Evolutionary conservation across 2,329 filamentous ascomycete genomes (phyloP), one percentile per base, ranked within the genome.

Genomic region (Pezicula rhizophila): DNA sequence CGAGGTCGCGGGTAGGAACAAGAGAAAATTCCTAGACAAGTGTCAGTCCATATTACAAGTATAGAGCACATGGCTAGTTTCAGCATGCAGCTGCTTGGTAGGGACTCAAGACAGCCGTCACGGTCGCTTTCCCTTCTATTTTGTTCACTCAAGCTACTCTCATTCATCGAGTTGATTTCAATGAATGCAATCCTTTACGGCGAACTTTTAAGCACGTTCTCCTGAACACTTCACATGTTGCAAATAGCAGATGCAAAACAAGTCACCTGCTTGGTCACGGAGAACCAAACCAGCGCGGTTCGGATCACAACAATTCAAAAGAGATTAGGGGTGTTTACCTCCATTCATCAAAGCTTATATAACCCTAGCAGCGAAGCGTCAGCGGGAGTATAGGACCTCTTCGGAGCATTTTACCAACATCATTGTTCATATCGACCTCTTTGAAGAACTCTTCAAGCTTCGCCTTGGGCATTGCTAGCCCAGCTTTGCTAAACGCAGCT

Each of bases 301-400:
- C 8, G 28, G 28, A 31, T 31, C 28, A 31, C 28, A 31, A 31
- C 28, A 31, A 12, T 12, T 18, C n/a, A 38, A 17, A 28, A 50
- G 25, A 40, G 20, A 34, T 33, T 39, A 25, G 3, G 8, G 46
- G n/a, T 50, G 74, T 85, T 70, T 82, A 96, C 92, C 92, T 85
- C 93, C 93, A 97, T 77, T 99, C 93, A 57, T 89, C 84, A 69
- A 95, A 97, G 54, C 78, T 90, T 59, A 97, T 95, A 55, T 75
- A 73, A 2, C 63, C 64, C 60, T 73, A 82, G 23, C 10, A 26
- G 25, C 11, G 18, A 31, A 42, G 90, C 90, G 46, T 53, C 11
- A 53, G 43, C 26, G 38, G 23, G 45, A n/a, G 20, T 20, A 18
- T 3, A 45, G 8, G 15, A 31, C 31, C 2, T 11, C 5, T 18